A percentile compares a stretch with the other conserved stretches of the same genome.
Conservation (phyloP, 768 basidiomycete species). For the Amanita polypyramis region DNA sequence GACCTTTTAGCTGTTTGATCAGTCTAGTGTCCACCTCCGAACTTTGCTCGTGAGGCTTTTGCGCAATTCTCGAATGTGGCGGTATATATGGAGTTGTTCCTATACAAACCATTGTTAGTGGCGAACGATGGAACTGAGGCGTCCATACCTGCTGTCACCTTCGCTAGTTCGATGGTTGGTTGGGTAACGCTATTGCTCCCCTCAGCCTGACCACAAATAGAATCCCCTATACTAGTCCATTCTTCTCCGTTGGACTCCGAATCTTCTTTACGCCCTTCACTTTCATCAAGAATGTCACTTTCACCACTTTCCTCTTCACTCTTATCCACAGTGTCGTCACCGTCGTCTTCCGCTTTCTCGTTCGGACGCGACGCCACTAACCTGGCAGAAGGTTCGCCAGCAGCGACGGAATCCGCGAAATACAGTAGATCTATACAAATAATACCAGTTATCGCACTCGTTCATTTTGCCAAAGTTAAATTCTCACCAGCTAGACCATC, state of each 20-base stretch:
- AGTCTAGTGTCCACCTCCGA: slow-evolving; percentile 44
- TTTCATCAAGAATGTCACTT: background rate
- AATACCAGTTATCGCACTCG: background rate
- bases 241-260: slow-evolving; percentile 17
- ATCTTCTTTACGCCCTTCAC: slow-evolving; percentile 12
- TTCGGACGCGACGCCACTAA: background rate
- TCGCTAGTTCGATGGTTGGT: slow-evolving; percentile 8
- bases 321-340: slow-evolving; percentile 18
- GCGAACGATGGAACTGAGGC: background rate
- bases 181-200: background rate
- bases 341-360: slow-evolving; percentile 12
- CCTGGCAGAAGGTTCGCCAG: background rate
- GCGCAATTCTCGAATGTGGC: slow-evolving; percentile 54
- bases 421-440: slow-evolving; percentile 40
- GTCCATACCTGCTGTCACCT: slow-evolving; percentile 8
- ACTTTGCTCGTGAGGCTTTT: slow-evolving; percentile 16
- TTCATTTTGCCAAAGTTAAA: slow-evolving; percentile 14
- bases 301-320: slow-evolving; percentile 13
- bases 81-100: slow-evolving; percentile 58
- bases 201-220: slow-evolving; percentile 10
- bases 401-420: slow-evolving; percentile 31
- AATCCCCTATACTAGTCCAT: slow-evolving; percentile 24
- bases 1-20: slow-evolving; percentile 69
- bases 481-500: slow-evolving; percentile 77
- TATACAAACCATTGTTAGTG: slow-evolving; percentile 9